Evolutionary conservation across 2,329 filamentous ascomycete genomes (phyloP).

Genomic region (Neoarthrinium moseri): DNA sequence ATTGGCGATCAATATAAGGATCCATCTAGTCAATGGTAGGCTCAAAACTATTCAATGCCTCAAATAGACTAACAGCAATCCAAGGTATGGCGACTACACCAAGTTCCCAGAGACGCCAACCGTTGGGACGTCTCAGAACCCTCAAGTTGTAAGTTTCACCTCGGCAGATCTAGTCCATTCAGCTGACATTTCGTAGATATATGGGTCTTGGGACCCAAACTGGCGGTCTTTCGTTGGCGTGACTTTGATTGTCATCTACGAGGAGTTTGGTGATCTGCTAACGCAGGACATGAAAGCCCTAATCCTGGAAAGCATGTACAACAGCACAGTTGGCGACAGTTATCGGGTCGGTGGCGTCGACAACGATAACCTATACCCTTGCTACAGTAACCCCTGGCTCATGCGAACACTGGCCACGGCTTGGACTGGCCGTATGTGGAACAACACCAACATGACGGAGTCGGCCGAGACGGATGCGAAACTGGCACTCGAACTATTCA

Average conservation of each 20-base stretch:
- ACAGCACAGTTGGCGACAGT: not conserved
- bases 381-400: not conserved
- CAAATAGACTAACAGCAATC: no score
- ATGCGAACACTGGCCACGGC: not conserved
- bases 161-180: not conserved
- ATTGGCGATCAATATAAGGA: conserved; percentile 43
- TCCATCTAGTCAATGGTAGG: conserved; percentile 40
- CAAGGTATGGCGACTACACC: conserved; percentile 46
- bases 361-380: not conserved
- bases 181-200: conserved; percentile 23
- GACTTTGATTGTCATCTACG: conserved; percentile 45
- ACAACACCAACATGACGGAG: not conserved
- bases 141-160: conserved; percentile 17
- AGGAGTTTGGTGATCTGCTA: conserved; percentile 43
- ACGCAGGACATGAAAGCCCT: conserved; percentile 18
- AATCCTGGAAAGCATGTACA: conserved; percentile 43
- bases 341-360: not conserved
- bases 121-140: conserved; percentile 43
- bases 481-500: not conserved
- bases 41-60: no score
- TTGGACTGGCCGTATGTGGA: not conserved
- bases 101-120: conserved; percentile 46
- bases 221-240: conserved; percentile 54
- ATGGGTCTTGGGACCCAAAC: conserved; percentile 51
- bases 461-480: not conserved